These are phyloP conservation scores for Solanum pinnatisectum DNA, from an alignment of 257 asterid genomes.

Conservation along the genomic window DNA sequence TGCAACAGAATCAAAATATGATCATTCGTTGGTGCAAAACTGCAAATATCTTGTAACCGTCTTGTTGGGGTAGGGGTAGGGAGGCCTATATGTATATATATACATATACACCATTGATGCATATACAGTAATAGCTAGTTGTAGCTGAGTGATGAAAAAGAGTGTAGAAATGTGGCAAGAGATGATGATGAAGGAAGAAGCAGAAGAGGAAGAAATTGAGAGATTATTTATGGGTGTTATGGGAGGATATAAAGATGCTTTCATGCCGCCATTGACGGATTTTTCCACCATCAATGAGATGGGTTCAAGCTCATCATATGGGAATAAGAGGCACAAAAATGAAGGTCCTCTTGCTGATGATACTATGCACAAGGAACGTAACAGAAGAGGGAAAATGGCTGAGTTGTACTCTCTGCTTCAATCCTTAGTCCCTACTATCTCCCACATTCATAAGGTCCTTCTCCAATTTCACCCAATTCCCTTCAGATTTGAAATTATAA, in stretches of 20 bases:
- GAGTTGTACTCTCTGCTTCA: slow-evolving; percentile 38
- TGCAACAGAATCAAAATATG: neutral
- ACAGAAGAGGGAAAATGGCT: slow-evolving; percentile 26
- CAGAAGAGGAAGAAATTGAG: slow-evolving; percentile 22
- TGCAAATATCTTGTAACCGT: slow-evolving; percentile 14
- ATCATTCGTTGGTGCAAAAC: neutral
- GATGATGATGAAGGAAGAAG: slow-evolving; percentile 8
- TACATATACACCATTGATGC: neutral
- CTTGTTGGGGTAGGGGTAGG: neutral
- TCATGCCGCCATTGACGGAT: slow-evolving; percentile 36
- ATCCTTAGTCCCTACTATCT: slow-evolving; percentile 45
- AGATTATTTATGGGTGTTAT: slow-evolving; percentile 36
- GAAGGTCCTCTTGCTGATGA: neutral
- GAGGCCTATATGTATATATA: neutral
- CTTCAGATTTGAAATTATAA: neutral
- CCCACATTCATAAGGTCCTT: slow-evolving; percentile 32
- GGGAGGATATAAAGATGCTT: slow-evolving; percentile 43
- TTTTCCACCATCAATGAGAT: neutral
- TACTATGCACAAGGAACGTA: slow-evolving; percentile 9
- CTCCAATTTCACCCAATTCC: neutral
- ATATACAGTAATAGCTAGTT: neutral
- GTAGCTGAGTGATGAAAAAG: neutral
- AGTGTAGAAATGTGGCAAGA: slow-evolving; percentile 3
- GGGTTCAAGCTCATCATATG: neutral
- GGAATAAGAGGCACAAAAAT: slow-evolving; percentile 2